Evolutionary conservation across 495 filamentous ascomycete species (phyloP).

Genomic region (Penicillium angulare): DNA sequence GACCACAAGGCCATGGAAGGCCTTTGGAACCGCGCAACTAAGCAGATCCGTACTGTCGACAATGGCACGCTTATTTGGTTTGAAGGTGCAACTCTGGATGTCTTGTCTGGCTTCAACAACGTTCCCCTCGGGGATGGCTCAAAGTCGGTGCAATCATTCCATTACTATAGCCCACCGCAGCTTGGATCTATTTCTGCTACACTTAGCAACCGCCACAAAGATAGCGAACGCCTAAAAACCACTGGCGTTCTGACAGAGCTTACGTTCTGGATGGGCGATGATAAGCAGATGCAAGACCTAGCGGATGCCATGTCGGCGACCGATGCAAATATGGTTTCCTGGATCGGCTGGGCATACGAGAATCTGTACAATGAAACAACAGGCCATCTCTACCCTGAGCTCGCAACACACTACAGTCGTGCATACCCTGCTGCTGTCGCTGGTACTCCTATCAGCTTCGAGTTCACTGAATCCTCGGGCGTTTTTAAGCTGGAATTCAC

Average conservation of each 20-base stretch:
- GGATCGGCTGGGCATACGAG: slow-evolving; percentile 20
- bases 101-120: slow-evolving; percentile 16
- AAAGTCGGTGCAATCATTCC: slow-evolving; percentile 19
- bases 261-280: slow-evolving; percentile 19
- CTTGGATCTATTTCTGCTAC: slow-evolving; percentile 13
- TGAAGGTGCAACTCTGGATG: slow-evolving; percentile 16
- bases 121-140: slow-evolving; percentile 18
- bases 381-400: slow-evolving; percentile 12
- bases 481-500: slow-evolving; percentile 12
- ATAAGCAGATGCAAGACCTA: slow-evolving; percentile 15
- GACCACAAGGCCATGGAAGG: neutral
- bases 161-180: slow-evolving; percentile 18
- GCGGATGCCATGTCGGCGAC: slow-evolving; percentile 17
- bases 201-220: slow-evolving; percentile 15
- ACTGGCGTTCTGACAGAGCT: slow-evolving; percentile 7
- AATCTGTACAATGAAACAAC: slow-evolving; percentile 15
- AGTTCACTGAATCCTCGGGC: slow-evolving; percentile 9
- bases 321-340: slow-evolving; percentile 19
- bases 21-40: slow-evolving; percentile 6
- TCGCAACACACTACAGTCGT: slow-evolving; percentile 15
- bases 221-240: slow-evolving; percentile 9
- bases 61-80: slow-evolving; percentile 17
- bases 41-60: slow-evolving; percentile 14
- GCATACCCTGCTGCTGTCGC: slow-evolving; percentile 14
- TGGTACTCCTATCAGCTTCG: slow-evolving; percentile 12